These are phyloP conservation scores for Verticillium nubilum DNA, from an alignment of 2,329 filamentous ascomycete species.

Conservation along the genomic window DNA sequence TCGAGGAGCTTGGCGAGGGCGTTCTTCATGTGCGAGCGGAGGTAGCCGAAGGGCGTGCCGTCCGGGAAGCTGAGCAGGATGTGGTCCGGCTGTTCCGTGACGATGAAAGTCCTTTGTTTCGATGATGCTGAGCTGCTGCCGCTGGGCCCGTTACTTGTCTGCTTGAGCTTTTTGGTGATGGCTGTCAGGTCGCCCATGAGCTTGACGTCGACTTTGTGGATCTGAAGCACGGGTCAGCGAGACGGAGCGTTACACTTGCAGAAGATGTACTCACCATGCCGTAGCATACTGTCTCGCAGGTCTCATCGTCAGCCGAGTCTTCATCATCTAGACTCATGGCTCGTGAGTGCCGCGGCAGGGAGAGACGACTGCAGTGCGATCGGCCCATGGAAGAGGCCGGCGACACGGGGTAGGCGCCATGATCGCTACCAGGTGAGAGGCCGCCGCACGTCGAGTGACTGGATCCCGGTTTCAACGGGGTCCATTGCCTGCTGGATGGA, in stretches of 20 bases:
- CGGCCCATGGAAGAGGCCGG: neutral
- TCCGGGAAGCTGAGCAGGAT: constrained; percentile 17
- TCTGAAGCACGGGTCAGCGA: constrained; percentile 6
- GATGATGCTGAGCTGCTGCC: neutral
- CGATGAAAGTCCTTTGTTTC: constrained; percentile 7
- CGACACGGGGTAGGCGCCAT: neutral
- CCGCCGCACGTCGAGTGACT: neutral
- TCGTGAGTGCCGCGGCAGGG: neutral
- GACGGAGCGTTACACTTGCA: neutral
- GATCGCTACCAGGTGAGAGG: neutral
- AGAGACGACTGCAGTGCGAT: neutral
- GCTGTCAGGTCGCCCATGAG: constrained; percentile 16
- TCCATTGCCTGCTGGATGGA: neutral
- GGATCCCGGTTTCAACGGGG: neutral
- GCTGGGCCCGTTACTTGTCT: constrained; percentile 8
- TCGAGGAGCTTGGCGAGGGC: constrained; percentile 12
- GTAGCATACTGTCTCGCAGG: constrained; percentile 15
- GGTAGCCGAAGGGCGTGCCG: constrained; percentile 16
- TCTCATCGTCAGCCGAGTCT: neutral
- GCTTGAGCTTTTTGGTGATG: constrained; percentile 12
- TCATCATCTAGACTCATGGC: neutral
- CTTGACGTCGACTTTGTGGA: constrained; percentile 18
- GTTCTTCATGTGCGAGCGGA: constrained; percentile 14
- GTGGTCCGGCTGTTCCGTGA: constrained; percentile 13
- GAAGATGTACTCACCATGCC: constrained; percentile 16